Evolutionary conservation across 192 early-diverging fungal genomes (phyloP).

Genomic region (Diversispora eburnea): DNA sequence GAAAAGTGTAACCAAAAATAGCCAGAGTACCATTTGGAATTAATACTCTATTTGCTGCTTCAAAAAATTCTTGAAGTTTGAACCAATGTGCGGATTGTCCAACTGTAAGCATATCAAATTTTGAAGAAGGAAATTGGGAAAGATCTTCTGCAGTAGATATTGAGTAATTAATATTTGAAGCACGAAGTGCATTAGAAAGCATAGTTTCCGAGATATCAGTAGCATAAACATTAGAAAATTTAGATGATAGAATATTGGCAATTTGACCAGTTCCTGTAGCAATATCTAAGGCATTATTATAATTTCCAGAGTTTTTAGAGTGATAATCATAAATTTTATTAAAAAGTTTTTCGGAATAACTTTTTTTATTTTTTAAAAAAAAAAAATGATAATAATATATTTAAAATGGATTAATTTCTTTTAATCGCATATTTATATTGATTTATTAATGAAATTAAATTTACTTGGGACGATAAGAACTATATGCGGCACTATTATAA

Average conservation of each 20-base stretch:
- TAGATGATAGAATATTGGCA: conserved; percentile 42
- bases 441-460: no score
- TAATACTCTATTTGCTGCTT: conserved; percentile 54
- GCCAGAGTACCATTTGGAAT: conserved; percentile 59
- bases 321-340: conserved; percentile 48
- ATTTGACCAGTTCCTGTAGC: conserved; percentile 58
- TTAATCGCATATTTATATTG: background rate
- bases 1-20: conserved; percentile 46
- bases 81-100: conserved; percentile 59
- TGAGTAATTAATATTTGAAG: conserved; percentile 44
- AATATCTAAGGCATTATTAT: conserved; percentile 48
- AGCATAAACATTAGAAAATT: conserved; percentile 49
- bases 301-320: conserved; percentile 33
- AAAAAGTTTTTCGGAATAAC: conserved; percentile 34
- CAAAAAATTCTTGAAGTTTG: conserved; percentile 51
- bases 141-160: conserved; percentile 41
- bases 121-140: conserved; percentile 23
- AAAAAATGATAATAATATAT: background rate
- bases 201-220: conserved; percentile 40
- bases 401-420: background rate
- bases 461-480: conserved; percentile 33
- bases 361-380: background rate
- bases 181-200: conserved; percentile 38
- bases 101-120: conserved; percentile 46
- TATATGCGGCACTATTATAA: conserved; percentile 38